phyloP scores from a whole-genome alignment of 2,329 filamentous ascomycete genomes.

The Aureobasidium pullulans region DNA sequence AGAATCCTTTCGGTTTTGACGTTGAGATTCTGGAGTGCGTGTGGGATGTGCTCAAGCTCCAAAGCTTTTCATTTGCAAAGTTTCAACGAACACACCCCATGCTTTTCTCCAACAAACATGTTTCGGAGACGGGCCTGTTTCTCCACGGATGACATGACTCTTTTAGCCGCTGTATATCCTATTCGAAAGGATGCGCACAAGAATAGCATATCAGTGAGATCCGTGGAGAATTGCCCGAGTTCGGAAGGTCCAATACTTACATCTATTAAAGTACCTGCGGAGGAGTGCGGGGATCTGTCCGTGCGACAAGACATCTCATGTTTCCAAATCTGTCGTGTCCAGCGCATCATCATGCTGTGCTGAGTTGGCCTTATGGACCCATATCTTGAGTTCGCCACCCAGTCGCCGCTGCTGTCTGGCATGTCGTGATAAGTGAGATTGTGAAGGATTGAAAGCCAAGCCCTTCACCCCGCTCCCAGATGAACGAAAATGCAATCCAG shows the following conservation, averaged over 20 bases:
- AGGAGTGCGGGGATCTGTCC: constrained; percentile 10
- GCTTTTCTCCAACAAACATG: background rate
- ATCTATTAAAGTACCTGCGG: background rate
- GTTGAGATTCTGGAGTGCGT: constrained; percentile 2
- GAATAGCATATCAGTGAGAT: background rate
- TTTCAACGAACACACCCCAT: background rate
- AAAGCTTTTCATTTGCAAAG: background rate
- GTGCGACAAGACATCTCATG: background rate
- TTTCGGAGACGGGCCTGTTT: background rate
- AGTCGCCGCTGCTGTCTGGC: background rate
- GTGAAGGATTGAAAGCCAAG: background rate
- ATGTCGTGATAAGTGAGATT: background rate
- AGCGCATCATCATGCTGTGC: background rate
- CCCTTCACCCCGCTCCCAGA: background rate
- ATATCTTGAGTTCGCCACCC: background rate
- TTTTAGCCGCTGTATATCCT: background rate
- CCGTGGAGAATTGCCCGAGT: background rate
- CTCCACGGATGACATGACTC: constrained; percentile 4
- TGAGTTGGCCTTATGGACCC: background rate
- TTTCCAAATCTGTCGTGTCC: background rate
- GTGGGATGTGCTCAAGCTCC: background rate
- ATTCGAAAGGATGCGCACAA: background rate
- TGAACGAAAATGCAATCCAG: background rate
- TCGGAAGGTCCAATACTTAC: background rate
- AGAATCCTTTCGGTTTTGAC: background rate